A percentile compares a stretch with the other conserved stretches of the same genome.
Evolutionary conservation across 768 basidiomycete species (phyloP).

Genomic region (Heimioporus sp.): DNA sequence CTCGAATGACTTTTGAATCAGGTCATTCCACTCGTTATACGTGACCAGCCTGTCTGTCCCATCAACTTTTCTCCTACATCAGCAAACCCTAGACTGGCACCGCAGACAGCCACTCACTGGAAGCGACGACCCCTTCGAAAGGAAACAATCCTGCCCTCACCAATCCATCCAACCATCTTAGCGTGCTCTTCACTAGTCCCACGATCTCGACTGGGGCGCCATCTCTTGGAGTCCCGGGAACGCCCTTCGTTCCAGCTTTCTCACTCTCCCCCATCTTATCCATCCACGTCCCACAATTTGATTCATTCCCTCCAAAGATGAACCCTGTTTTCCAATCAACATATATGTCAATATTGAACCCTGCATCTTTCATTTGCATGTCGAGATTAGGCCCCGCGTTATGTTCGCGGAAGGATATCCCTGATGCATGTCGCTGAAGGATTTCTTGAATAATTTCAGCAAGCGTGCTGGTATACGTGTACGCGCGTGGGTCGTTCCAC

Average conservation of each 20-base stretch:
- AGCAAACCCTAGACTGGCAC: background rate
- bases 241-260: constrained; percentile 90
- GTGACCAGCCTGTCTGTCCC: constrained; percentile 70
- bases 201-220: constrained; percentile 96
- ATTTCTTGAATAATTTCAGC: constrained; percentile 98
- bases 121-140: constrained; percentile 83
- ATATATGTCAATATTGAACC: constrained; percentile 89
- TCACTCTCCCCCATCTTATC: constrained; percentile 97
- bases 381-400: constrained; percentile 98
- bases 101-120: constrained; percentile 48
- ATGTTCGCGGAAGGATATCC: constrained; percentile 93
- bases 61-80: constrained; percentile 47
- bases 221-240: constrained; percentile 95
- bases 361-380: constrained; percentile 90
- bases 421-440: constrained; percentile 87
- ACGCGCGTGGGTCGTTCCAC: constrained; percentile 86
- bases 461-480: constrained; percentile 74
- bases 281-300: constrained; percentile 97
- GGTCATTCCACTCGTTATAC: constrained; percentile 85
- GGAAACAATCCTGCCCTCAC: constrained; percentile 71
- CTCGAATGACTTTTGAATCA: constrained; percentile 88
- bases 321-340: constrained; percentile 98
- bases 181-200: constrained; percentile 87
- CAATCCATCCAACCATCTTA: constrained; percentile 83
- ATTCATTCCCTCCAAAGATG: constrained; percentile 79